Base-by-base conservation (phyloP, 208 protist genomes). In the Leishmania turanica region DNA sequence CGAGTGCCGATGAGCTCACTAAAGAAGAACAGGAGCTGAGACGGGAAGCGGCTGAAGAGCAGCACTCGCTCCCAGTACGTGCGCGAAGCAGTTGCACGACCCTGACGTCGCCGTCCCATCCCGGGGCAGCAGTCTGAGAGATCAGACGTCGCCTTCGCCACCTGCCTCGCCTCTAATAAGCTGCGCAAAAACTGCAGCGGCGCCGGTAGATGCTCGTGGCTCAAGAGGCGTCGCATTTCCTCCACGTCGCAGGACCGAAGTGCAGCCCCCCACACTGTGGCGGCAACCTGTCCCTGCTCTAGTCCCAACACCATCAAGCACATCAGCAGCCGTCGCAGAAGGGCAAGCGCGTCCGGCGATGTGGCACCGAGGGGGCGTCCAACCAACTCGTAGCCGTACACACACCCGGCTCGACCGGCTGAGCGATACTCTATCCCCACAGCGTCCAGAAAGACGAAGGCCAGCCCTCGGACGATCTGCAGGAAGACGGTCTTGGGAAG, bases 401-500 rank as follows among this genome's bases (percentile, higher is more conserved):
- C 51, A 1, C 60, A 68, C 0, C 82, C 27, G 13, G 73, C 81
- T 54, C 65, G 76, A 71, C 62, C 78, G 15, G 69, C 64, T 9
- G 49, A 68, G 56, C 79, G 84, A n/a, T 83, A 81, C 81, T 85
- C 69, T n/a, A 75, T 68, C 1, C 71, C 71, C 15, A 80, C 58
- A 24, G 80, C 24, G 78, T 94, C 90, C 68, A 93, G 34, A 75
- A 96, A 94, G 31, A 94, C 88, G 71, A 92, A 96, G 45, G 89
- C 88, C 65, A 80, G 58, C 34, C 87, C 87, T 3, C 45, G 62
- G 4, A 86, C 83, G 40, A 83, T 81, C 34, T 90, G 83, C 68
- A 93, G 84, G 71, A 96, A 93, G 27, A 94, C 78, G n/a, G 75
- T 86, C 78, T 90, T 87, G 17, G 91, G 86, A 34, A 96, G 73